Base-by-base conservation (phyloP, 2,329 filamentous ascomycete genomes). In the Sclerotiophoma versabilis region DNA sequence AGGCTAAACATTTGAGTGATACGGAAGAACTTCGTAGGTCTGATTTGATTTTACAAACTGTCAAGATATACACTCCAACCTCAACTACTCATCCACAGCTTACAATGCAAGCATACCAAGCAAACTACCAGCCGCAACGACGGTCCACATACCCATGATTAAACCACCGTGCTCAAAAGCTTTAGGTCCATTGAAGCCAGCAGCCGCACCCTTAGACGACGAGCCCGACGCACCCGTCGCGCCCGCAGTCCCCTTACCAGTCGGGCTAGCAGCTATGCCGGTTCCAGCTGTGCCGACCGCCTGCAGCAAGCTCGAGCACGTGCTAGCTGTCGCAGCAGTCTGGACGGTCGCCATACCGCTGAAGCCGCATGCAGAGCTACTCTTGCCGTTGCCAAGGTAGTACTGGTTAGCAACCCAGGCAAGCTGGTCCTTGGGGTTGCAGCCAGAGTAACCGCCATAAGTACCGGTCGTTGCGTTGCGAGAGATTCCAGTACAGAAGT, bases 361-460 rank as follows among this genome's bases (percentile, higher is more conserved):
- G 75, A 92, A 93, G 78, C 86, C 81, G 72, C 91, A 95, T 10
- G 90, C 87, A 48, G 77, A 77, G n/a, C 56, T 41, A 7, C 57
- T 44, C 59, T 78, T 73, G 41, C 75, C 75, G 58, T 80, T 80
- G 63, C 81, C 78, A 69, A 87, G 81, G 61, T 75, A 77, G 83
- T 93, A 93, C 68, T 85, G 77, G 78, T 93, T 86, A 49, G 92
- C 85, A 32, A 86, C 88, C 73, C 84, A 92, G 38, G 85, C 85
- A 27, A 95, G 85, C 81, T 92, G 85, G 75, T 90, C 83, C 62
- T 83, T 82, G 61, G 85, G 72, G 62, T 82, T 80, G 80, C 91
- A 95, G 83, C 91, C 91, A 70, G 85, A 84, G 81, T 89, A 90
- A 26, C 88, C 84, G 63, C 91, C 91, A 74, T 89, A 95, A 52